These are phyloP conservation scores for Rubroshorea leprosula DNA, from an alignment of 345 rosid species.

Conservation along the genomic window DNA sequence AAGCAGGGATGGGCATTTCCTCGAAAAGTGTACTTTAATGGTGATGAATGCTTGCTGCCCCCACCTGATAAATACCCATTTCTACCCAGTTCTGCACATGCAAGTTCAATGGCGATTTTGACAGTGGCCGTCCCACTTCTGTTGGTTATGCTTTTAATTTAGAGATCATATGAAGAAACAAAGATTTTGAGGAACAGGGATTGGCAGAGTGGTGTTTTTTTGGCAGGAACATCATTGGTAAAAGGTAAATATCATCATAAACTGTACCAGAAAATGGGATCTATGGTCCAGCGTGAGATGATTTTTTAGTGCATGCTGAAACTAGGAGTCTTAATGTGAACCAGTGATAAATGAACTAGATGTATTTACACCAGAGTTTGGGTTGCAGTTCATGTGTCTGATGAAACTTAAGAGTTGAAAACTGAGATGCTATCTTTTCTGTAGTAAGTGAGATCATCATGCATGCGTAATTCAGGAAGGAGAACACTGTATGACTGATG, in stretches of 20 bases:
- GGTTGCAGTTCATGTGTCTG: not conserved
- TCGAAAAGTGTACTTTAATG: conserved; percentile 50
- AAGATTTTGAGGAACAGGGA: conserved; percentile 7
- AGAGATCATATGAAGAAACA: conserved; percentile 13
- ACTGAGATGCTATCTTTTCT: not conserved
- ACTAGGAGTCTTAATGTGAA: too few relatives aligned
- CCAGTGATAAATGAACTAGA: not conserved
- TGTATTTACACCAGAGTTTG: not conserved
- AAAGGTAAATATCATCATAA: conserved; percentile 15
- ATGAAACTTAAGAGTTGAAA: not conserved
- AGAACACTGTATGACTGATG: not conserved
- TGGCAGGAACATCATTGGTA: not conserved
- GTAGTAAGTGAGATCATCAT: too few relatives aligned
- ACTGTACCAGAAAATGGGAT: not conserved
- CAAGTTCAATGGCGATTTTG: conserved; percentile 14
- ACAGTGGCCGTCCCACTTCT: conserved; percentile 27
- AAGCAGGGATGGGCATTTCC: conserved; percentile 64
- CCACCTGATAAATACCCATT: conserved; percentile 47
- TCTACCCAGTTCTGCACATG: conserved; percentile 32
- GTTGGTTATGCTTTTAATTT: conserved; percentile 16
- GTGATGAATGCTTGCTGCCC: conserved; percentile 54
- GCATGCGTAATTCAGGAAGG: not conserved
- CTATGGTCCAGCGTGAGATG: not conserved
- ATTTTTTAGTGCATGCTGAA: too few relatives aligned
- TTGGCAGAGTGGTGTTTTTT: conserved; percentile 11